phyloP scores from a whole-genome alignment of 2,329 filamentous ascomycete genomes.

The Stagonosporopsis chrysanthemi region DNA sequence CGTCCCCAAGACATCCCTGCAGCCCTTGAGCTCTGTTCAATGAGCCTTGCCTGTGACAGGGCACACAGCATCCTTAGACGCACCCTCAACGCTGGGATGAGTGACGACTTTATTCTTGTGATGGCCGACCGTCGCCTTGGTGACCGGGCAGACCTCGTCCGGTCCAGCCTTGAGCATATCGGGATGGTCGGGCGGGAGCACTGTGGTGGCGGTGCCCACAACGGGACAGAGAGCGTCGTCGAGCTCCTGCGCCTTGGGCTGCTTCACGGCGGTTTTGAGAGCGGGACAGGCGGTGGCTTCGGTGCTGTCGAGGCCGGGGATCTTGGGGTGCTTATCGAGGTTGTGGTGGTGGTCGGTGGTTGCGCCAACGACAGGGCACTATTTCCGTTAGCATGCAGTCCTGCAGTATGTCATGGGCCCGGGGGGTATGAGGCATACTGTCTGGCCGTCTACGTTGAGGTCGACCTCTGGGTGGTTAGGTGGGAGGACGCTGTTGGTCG shows the following conservation, averaged over 20 bases:
- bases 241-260: conserved; percentile 48
- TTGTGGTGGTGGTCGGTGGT: conserved; percentile 56
- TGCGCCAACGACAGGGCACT: conserved; percentile 56
- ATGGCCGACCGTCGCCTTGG: conserved; percentile 54
- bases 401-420: neutral
- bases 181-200: conserved; percentile 55
- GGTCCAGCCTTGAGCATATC: conserved; percentile 48
- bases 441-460: conserved; percentile 50
- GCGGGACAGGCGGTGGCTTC: conserved; percentile 52
- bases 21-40: neutral
- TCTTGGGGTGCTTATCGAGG: conserved; percentile 52
- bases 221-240: conserved; percentile 55
- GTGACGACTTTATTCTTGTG: conserved; percentile 53
- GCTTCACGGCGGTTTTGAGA: conserved; percentile 49
- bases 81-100: conserved; percentile 51
- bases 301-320: conserved; percentile 35
- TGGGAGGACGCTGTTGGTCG: conserved; percentile 54
- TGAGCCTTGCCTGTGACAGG: conserved; percentile 52
- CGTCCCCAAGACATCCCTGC: neutral
- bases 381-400: conserved; percentile 6
- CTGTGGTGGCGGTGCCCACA: conserved; percentile 52
- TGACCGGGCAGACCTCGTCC: conserved; percentile 53
- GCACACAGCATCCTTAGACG: conserved; percentile 50
- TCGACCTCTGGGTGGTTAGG: conserved; percentile 54
- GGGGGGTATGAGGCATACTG: conserved; percentile 12